Conservation (phyloP, 2,329 filamentous ascomycete species). For the Fusarium chuoi region DNA sequence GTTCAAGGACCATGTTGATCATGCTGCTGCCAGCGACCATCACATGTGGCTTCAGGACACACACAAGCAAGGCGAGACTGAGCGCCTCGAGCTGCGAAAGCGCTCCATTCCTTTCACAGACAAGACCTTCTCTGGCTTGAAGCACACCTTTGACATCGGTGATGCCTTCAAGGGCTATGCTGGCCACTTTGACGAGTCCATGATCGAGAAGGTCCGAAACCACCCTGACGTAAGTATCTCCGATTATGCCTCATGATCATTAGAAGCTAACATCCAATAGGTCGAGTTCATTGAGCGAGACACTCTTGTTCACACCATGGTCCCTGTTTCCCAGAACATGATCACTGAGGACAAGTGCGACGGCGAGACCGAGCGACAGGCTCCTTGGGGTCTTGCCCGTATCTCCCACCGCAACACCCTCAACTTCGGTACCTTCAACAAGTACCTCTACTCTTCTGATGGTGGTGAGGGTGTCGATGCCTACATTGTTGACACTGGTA, state of each 20-base stretch:
- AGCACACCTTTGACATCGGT: constrained; percentile 96
- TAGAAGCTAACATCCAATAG: constrained; percentile 58
- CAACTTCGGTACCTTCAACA: constrained; percentile 94
- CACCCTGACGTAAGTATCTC: constrained; percentile 88
- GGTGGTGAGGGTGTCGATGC: constrained; percentile 98
- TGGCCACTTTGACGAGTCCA: constrained; percentile 92
- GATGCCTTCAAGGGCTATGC: constrained; percentile 88
- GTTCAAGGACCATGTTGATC: constrained; percentile 95
- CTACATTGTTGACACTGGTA: constrained; percentile 98
- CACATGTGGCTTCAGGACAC: constrained; percentile 92
- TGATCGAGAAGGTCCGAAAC: constrained; percentile 91
- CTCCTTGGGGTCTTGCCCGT: constrained; percentile 98
- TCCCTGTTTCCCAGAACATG: constrained; percentile 55
- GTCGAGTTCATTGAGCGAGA: constrained; percentile 97
- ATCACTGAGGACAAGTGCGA: constrained; percentile 56
- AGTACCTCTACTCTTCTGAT: constrained; percentile 91
- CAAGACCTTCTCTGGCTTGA: constrained; percentile 83
- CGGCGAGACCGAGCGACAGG: constrained; percentile 83
- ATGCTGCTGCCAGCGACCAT: constrained; percentile 76
- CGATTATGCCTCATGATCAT: constrained; percentile 10
- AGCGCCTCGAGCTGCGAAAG: constrained; percentile 90
- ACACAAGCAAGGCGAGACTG: constrained; percentile 74
- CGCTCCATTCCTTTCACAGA: constrained; percentile 75
- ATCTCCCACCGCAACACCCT: constrained; percentile 92
- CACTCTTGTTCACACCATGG: constrained; percentile 87